phyloP scores from a whole-genome alignment of 208 protist species.

The Chromosphaera perkinsii region DNA sequence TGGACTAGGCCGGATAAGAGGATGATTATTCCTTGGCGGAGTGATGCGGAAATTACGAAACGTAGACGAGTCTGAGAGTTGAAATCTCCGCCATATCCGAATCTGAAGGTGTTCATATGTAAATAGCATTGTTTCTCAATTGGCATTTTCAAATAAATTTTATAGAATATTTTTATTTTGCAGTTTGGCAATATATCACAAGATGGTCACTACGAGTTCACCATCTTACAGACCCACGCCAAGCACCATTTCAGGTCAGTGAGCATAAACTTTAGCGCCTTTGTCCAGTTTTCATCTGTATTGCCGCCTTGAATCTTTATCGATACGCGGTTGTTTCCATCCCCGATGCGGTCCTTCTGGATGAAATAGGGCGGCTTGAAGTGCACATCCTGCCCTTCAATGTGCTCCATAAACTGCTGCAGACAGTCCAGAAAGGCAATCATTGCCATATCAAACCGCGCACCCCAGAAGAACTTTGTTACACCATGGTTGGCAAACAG shows the following conservation, averaged over 20 bases:
- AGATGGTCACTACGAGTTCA: no score
- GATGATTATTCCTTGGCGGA: no score
- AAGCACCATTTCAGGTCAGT: constrained; percentile 65
- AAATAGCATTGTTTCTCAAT: no score
- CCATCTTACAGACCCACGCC: constrained; percentile 44
- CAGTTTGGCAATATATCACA: no score
- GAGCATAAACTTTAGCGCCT: constrained; percentile 61
- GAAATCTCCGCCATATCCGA: no score
- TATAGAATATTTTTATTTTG: no score
- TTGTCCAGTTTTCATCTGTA: constrained; percentile 59
- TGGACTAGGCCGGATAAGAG: no score
- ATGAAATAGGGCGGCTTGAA: constrained; percentile 59
- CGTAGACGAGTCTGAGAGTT: no score
- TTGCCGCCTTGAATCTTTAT: constrained; percentile 28
- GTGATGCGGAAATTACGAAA: no score
- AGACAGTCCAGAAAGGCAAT: constrained; percentile 57
- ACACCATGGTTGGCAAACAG: constrained; percentile 16
- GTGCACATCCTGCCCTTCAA: constrained; percentile 39
- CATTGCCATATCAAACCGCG: constrained; percentile 62
- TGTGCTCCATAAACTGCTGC: constrained; percentile 47
- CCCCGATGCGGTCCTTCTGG: constrained; percentile 50
- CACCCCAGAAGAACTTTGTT: constrained; percentile 2
- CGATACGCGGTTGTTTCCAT: constrained; percentile 30
- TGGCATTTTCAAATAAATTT: no score
- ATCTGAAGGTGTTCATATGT: no score